Evolutionary conservation across 805 yeast species (phyloP).

Genomic region (Wickerhamomyces kurtzmanii): DNA sequence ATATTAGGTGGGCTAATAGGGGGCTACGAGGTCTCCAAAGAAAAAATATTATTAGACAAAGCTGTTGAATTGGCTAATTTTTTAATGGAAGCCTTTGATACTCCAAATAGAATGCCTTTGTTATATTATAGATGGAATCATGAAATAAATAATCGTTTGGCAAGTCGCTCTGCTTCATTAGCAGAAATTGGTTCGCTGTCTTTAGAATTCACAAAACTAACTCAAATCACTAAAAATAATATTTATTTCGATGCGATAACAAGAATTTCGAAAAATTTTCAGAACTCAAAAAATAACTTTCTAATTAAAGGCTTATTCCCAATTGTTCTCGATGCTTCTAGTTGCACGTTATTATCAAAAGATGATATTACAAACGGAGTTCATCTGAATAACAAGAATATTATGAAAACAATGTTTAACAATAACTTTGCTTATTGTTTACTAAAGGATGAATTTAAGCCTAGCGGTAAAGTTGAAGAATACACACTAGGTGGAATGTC

Average conservation of each 20-base stretch:
- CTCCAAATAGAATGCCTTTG: constrained; percentile 47
- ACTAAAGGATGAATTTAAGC: constrained; percentile 14
- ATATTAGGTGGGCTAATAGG: constrained; percentile 43
- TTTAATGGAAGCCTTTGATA: constrained; percentile 44
- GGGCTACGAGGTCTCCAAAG: constrained; percentile 38
- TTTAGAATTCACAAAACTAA: constrained; percentile 40
- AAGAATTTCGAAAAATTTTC: constrained; percentile 28
- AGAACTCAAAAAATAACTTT: constrained; percentile 22
- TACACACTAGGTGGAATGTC: constrained; percentile 30
- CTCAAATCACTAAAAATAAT: constrained; percentile 39
- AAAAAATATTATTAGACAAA: constrained; percentile 22
- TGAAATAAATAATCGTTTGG: constrained; percentile 23
- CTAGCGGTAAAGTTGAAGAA: constrained; percentile 5
- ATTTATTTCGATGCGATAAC: constrained; percentile 40
- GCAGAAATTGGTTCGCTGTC: constrained; percentile 42
- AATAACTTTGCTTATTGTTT: constrained; percentile 23
- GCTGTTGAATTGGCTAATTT: constrained; percentile 39
- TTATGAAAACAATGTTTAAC: constrained; percentile 24
- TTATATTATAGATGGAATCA: constrained; percentile 33
- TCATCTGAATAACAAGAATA: constrained; percentile 22
- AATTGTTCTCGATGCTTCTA: constrained; percentile 35
- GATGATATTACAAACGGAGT: constrained; percentile 21
- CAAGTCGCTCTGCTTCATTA: constrained; percentile 23
- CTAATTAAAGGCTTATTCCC: constrained; percentile 34
- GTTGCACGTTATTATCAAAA: constrained; percentile 27